Conservation (phyloP, 2,329 filamentous ascomycete species). For the Furcasterigmium furcatum region DNA sequence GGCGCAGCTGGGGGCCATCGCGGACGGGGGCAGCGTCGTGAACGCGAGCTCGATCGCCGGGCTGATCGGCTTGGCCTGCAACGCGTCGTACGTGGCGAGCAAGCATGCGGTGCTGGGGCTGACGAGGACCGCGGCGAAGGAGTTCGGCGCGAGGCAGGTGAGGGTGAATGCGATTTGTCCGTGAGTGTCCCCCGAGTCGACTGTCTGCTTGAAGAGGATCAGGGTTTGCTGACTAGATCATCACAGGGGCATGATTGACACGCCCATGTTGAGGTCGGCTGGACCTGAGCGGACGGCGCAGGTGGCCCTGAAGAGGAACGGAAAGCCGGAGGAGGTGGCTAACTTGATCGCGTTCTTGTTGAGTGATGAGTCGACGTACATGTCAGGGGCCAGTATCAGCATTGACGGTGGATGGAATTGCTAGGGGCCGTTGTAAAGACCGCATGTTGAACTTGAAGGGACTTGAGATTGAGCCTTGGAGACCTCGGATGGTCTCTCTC, state of each 20-base stretch:
- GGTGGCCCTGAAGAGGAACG: slow-evolving; percentile 16
- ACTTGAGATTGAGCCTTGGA: too few relatives aligned
- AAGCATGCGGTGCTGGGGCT: slow-evolving; percentile 27
- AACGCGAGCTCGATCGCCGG: slow-evolving; percentile 41
- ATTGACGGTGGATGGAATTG: slow-evolving; percentile 23
- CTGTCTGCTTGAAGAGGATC: too few relatives aligned
- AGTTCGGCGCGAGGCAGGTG: slow-evolving; percentile 19
- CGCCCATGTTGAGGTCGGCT: slow-evolving; percentile 20
- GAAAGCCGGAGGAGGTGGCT: slow-evolving; percentile 20
- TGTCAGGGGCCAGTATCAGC: slow-evolving; percentile 17
- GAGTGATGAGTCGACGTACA: slow-evolving; percentile 21
- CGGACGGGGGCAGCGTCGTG: slow-evolving; percentile 39
- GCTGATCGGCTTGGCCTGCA: slow-evolving; percentile 25
- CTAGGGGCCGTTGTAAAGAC: too few relatives aligned
- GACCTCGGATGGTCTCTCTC: too few relatives aligned
- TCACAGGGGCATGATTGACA: slow-evolving; percentile 24
- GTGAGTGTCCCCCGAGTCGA: too few relatives aligned
- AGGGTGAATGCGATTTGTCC: too few relatives aligned
- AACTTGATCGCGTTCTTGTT: slow-evolving; percentile 21
- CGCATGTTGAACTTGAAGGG: too few relatives aligned
- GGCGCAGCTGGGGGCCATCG: slow-evolving; percentile 27
- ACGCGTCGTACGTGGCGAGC: slow-evolving; percentile 22
- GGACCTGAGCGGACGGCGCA: slow-evolving; percentile 9
- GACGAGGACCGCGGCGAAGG: slow-evolving; percentile 23
- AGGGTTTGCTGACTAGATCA: too few relatives aligned